A percentile compares a stretch with the other conserved stretches of the same genome.
Evolutionary conservation across 331 rosid species (phyloP).

Genomic region (Malus hybrid): DNA sequence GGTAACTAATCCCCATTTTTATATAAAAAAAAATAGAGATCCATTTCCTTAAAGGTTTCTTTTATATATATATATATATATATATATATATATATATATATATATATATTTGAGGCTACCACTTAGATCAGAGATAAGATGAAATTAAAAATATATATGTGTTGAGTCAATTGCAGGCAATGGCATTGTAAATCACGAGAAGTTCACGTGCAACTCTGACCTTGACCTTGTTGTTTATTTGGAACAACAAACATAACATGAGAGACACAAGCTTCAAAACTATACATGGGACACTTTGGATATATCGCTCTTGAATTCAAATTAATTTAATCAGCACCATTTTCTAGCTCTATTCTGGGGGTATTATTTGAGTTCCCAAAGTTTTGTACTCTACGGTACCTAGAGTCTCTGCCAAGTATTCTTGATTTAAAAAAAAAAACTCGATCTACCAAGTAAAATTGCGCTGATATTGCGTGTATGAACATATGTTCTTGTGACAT

Average conservation of each 20-base stretch:
- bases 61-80: too few relatives aligned
- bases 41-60: too few relatives aligned
- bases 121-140: not conserved
- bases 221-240: constrained; percentile 25
- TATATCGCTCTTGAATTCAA: too few relatives aligned
- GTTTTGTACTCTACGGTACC: not conserved
- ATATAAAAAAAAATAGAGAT: too few relatives aligned
- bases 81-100: too few relatives aligned
- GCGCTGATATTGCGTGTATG: too few relatives aligned
- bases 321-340: constrained; percentile 11
- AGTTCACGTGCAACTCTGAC: constrained; percentile 83
- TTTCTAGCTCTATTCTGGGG: constrained; percentile 15
- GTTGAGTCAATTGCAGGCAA: constrained; percentile 33
- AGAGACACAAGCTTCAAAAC: constrained; percentile 25
- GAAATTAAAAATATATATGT: too few relatives aligned
- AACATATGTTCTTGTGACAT: too few relatives aligned
- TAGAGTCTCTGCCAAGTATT: not conserved
- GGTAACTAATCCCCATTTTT: too few relatives aligned
- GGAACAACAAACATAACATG: constrained; percentile 20
- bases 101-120: too few relatives aligned
- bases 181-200: constrained; percentile 76
- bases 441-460: too few relatives aligned
- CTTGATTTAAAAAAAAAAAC: too few relatives aligned
- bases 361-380: not conserved
- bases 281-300: constrained; percentile 40